A percentile compares a stretch with the other conserved stretches of the same genome.
phyloP scores from a whole-genome alignment of 192 early-diverging fungal species.

The Coemansia sp. region DNA sequence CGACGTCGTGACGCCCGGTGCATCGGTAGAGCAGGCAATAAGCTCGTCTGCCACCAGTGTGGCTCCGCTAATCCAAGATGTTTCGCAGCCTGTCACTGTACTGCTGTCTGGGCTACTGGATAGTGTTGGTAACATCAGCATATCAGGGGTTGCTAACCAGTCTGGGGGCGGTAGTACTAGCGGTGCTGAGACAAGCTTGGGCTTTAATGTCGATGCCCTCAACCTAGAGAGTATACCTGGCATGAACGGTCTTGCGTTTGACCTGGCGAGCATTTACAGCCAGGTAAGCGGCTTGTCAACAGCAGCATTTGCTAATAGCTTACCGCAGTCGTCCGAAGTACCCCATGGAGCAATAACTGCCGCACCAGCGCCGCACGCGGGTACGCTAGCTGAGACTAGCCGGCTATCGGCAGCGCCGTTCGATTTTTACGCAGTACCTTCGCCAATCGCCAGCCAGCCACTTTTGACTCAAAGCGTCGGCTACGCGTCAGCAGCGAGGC shows the following conservation, averaged over 20 bases:
- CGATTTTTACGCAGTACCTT: neutral
- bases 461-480: neutral
- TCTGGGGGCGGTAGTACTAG: neutral
- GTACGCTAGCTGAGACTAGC: neutral
- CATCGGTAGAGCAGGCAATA: neutral
- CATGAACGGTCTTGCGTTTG: constrained; percentile 41
- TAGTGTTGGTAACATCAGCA: constrained; percentile 21
- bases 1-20: neutral
- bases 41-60: neutral
- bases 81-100: neutral
- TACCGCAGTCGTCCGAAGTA: neutral
- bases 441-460: neutral
- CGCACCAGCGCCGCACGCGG: neutral
- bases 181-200: constrained; percentile 17
- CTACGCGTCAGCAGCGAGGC: neutral
- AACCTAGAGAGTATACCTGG: constrained; percentile 37
- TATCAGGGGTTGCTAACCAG: constrained; percentile 8
- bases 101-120: constrained; percentile 16
- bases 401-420: neutral
- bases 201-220: constrained; percentile 48
- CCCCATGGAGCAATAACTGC: neutral
- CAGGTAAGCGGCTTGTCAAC: constrained; percentile 34
- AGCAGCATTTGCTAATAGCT: neutral
- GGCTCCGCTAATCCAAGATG: neutral
- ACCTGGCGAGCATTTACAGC: constrained; percentile 40